These are phyloP conservation scores for Anthoceros angustus DNA, from an alignment of 225 moss, liverwort and hornwort species.

Conservation along the genomic window DNA sequence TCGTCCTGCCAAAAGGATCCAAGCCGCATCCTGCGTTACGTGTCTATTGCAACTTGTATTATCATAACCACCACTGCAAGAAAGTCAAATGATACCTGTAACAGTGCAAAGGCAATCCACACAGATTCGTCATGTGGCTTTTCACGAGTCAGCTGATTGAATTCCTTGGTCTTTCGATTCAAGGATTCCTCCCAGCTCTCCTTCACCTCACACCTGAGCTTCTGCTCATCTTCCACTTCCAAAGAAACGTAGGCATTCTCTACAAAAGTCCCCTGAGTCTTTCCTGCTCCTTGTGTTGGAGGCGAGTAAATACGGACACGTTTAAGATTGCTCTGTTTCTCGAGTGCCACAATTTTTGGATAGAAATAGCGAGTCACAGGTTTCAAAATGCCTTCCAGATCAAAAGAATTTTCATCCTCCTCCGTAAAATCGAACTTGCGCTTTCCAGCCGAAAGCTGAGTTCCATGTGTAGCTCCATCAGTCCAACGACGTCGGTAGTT, in stretches of 20 bases:
- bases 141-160: conserved; percentile 63
- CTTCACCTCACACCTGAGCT: conserved; percentile 20
- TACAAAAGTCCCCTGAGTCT: neutral
- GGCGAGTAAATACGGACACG: conserved; percentile 31
- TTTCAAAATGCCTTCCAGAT: conserved; percentile 32
- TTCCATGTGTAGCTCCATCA: conserved; percentile 17
- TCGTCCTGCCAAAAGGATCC: conserved; percentile 44
- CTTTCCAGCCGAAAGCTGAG: conserved; percentile 8
- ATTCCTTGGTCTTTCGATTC: conserved; percentile 53
- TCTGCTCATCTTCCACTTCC: conserved; percentile 16
- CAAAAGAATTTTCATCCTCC: conserved; percentile 32
- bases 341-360: conserved; percentile 40
- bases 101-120: conserved; percentile 74
- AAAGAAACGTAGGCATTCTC: conserved; percentile 10
- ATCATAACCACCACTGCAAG: neutral
- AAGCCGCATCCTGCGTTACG: neutral
- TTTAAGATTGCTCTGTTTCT: conserved; percentile 54
- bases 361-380: conserved; percentile 69
- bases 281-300: conserved; percentile 1
- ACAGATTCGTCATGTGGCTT: conserved; percentile 66
- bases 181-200: conserved; percentile 66
- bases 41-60: neutral
- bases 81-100: conserved; percentile 33
- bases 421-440: conserved; percentile 15
- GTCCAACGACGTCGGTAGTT: conserved; percentile 46